A percentile compares a stretch with the other conserved stretches of the same genome.
Conservation (phyloP, 371 early-diverging fungal genomes). For the Batkoa obscura region DNA sequence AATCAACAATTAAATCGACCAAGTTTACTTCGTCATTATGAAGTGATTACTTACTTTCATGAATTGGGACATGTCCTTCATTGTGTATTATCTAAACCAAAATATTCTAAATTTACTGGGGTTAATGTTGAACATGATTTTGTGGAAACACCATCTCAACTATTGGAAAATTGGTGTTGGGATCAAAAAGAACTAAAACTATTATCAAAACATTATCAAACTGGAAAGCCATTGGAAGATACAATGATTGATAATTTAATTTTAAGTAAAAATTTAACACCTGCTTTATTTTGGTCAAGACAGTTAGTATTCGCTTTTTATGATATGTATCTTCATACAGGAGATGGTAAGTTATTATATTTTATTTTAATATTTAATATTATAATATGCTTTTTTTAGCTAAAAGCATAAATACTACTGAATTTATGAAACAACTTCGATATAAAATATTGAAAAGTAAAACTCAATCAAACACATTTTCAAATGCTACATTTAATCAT, state of each 20-base stretch:
- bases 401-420: constrained; percentile 27
- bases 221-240: constrained; percentile 48
- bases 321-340: constrained; percentile 51
- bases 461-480: constrained; percentile 8
- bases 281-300: constrained; percentile 46
- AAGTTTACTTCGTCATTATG: constrained; percentile 61
- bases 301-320: constrained; percentile 58
- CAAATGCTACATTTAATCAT: constrained; percentile 35
- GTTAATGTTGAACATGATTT: constrained; percentile 65
- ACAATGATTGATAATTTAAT: constrained; percentile 28
- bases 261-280: constrained; percentile 43
- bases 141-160: constrained; percentile 81
- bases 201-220: constrained; percentile 49
- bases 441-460: constrained; percentile 33
- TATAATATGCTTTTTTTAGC: constrained; percentile 8
- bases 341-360: constrained; percentile 10
- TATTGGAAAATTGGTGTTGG: constrained; percentile 76
- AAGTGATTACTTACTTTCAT: constrained; percentile 31
- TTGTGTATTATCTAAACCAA: constrained; percentile 47
- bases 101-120: constrained; percentile 52
- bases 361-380: background rate
- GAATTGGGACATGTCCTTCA: constrained; percentile 67
- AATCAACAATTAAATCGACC: constrained; percentile 40
- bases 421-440: constrained; percentile 38
- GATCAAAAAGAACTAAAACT: constrained; percentile 42